Percentiles rank a stretch among this genome's conserved stretches.
Evolutionary conservation across 164 flowering plant species (phyloP).

Genomic region (Warburgia ugandensis): DNA sequence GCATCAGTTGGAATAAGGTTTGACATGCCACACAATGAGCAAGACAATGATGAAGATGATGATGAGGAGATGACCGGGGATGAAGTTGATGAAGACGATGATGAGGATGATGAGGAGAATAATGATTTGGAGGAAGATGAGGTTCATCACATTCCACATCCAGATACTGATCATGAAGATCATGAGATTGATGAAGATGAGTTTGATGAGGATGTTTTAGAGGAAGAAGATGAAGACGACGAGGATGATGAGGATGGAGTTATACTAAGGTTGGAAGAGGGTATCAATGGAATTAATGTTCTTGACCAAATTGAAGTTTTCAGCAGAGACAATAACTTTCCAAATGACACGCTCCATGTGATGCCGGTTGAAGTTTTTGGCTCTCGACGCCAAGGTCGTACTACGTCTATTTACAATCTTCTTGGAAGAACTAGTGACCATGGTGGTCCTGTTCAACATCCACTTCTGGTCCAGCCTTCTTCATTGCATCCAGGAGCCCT

Average conservation of each 20-base stretch:
- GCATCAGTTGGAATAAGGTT: conserved; percentile 56
- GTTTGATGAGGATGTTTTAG: conserved; percentile 88
- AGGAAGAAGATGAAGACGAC: conserved; percentile 95
- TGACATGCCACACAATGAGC: conserved; percentile 59
- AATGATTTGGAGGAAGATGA: conserved; percentile 83
- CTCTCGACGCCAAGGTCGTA: conserved; percentile 89
- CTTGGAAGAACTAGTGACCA: conserved; percentile 76
- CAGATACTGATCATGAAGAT: conserved; percentile 93
- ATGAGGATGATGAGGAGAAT: conserved; percentile 80
- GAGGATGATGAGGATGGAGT: conserved; percentile 95
- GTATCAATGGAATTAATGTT: conserved; percentile 88
- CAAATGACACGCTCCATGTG: conserved; percentile 80
- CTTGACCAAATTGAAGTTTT: conserved; percentile 96
- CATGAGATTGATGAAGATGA: conserved; percentile 97
- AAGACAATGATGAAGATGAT: conserved; percentile 76
- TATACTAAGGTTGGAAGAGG: conserved; percentile 82
- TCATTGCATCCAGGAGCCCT: conserved; percentile 28
- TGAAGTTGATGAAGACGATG: conserved; percentile 60
- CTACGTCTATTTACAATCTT: conserved; percentile 88
- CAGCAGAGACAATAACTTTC: conserved; percentile 66
- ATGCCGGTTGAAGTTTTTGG: conserved; percentile 99
- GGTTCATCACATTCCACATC: conserved; percentile 71
- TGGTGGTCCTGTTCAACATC: conserved; percentile 65
- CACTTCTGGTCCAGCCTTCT: conserved; percentile 70
- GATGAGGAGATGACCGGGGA: conserved; percentile 70